Base-by-base conservation (phyloP, 257 asterid genomes). In the Solanum virginianum region DNA sequence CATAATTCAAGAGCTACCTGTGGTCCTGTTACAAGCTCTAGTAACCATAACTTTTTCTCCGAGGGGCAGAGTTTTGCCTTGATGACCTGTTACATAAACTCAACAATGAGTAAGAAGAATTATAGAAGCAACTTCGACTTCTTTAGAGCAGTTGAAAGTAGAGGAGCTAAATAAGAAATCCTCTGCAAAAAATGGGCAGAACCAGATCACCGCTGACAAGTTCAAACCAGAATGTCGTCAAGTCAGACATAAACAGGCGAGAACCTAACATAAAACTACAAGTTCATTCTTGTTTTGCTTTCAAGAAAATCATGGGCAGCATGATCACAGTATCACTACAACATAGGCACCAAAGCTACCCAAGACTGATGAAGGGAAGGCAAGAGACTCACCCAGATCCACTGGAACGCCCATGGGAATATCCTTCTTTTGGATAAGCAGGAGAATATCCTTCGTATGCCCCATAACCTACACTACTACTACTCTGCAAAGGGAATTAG, bases 1-100 rank as follows among this genome's bases (percentile, higher is more conserved):
- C 62, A 83, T 24, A 87, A 85, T 66, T 84, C 86, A 87, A 83
- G 85, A 88, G 83, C 94, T 95, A 97, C 99, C 99, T 97, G 97
- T 86, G 87, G 49, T 82, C 83, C 87, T 86, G 66, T 86, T 86
- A 72, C 87, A 84, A 88, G 88, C 89, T 87, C 88, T 92, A 97
- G 96, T 97, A 95, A 91, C 94, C 98, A 90, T 95, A 97, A 91
- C 86, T 91, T 93, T 94, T 95, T 90, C 98, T 93, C 86, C 98
- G 94, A 77, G 99, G 90, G 87, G 90, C 94, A 91, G 92, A 93
- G 88, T 88, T 92, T 88, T 95, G 98, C 85, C 97, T 98, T 83
- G 98, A 92, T 82, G 91, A 91, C 97, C 99, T 97, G 95, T 90
- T 86, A 87, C 80, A 85, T 88, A 88, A 92, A 87, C 87, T 85